A percentile compares a stretch with the other conserved stretches of the same genome.
Conservation (phyloP, 78 protist genomes). For the slime mould (Dictyostelium discoideum) region dicty_2.7 NC_007089.4:3259501-3260000, state of each 20-base stretch:
- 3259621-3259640: background rate
- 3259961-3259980: background rate
- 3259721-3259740: background rate
- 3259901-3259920: background rate
- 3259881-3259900: background rate
- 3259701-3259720: background rate
- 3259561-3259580: background rate
- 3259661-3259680: background rate
- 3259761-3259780: background rate
- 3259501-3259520: background rate
- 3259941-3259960: background rate
- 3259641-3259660: background rate
- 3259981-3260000: slow-evolving; percentile 70
- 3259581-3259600: slow-evolving; percentile 27
- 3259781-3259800: background rate
- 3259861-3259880: background rate
- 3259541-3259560: slow-evolving; percentile 57
- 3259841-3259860: background rate
- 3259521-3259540: background rate
- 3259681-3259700: background rate
- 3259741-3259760: background rate
- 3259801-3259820: background rate
- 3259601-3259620: slow-evolving; percentile 17
- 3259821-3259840: background rate
- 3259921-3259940: background rate